Percentiles rank a stretch among this genome's conserved stretches.
Conservation (phyloP, 192 early-diverging fungal genomes). For the Gaertneriomyces semiglobifer region DNA sequence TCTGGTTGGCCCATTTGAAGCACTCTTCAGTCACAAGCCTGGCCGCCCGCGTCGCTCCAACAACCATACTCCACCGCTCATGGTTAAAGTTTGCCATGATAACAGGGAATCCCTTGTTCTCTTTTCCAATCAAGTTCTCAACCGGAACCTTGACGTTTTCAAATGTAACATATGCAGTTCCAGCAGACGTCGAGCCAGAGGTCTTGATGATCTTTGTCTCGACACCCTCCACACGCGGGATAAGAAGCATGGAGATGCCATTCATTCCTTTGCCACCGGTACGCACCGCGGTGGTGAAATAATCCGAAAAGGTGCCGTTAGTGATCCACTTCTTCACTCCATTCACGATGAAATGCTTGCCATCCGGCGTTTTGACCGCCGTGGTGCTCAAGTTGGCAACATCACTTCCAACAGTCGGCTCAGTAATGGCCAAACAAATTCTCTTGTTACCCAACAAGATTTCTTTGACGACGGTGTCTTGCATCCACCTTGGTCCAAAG, state of each 20-base stretch:
- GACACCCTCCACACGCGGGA: conserved; percentile 56
- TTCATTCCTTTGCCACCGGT: conserved; percentile 36
- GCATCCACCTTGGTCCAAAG: conserved; percentile 45
- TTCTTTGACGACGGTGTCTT: conserved; percentile 40
- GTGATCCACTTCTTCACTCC: conserved; percentile 57
- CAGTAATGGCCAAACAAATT: conserved; percentile 55
- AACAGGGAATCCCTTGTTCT: conserved; percentile 64
- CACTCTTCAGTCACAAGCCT: conserved; percentile 56
- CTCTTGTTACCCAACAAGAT: conserved; percentile 47
- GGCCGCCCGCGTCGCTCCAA: conserved; percentile 38
- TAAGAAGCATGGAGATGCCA: conserved; percentile 67
- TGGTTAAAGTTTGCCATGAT: conserved; percentile 75
- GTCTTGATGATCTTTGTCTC: conserved; percentile 65
- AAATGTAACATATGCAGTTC: conserved; percentile 60
- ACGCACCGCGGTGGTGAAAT: conserved; percentile 54
- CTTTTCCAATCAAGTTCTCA: conserved; percentile 66
- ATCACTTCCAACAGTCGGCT: conserved; percentile 40
- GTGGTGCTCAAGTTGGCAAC: conserved; percentile 44
- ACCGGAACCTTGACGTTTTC: conserved; percentile 73
- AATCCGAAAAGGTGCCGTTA: conserved; percentile 43
- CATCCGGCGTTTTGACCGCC: conserved; percentile 42
- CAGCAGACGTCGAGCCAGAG: conserved; percentile 58
- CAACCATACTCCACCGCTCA: conserved; percentile 60
- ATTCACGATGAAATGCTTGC: conserved; percentile 57
- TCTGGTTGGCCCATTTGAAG: conserved; percentile 65